A percentile compares a stretch with the other conserved stretches of the same genome.
phyloP scores from a whole-genome alignment of 129 eudicot genomes.

The Tanacetum coccineum region DNA sequence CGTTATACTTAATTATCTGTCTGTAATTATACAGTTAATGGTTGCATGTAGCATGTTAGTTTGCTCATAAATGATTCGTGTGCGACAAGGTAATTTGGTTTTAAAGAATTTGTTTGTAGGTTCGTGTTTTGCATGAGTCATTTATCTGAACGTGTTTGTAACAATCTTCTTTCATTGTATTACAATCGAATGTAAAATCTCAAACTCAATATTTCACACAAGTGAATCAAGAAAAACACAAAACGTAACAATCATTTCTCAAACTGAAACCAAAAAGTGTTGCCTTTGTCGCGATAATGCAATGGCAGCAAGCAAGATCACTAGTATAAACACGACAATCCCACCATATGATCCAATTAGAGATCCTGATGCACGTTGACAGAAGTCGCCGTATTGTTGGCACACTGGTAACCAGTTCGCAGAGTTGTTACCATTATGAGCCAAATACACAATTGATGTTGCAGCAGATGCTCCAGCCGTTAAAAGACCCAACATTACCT shows the following conservation, averaged over 20 bases:
- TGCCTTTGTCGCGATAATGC: conserved; percentile 38
- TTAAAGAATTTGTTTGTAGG: not conserved
- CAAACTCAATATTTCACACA: conserved; percentile 5
- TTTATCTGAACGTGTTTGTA: not conserved
- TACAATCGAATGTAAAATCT: conserved; percentile 2
- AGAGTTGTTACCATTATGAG: conserved; percentile 62
- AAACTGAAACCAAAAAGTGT: conserved; percentile 12
- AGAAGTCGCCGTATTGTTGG: conserved; percentile 48
- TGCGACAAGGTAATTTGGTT: not conserved
- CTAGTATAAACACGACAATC: conserved; percentile 38
- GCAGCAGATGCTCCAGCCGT: conserved; percentile 73
- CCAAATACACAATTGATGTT: conserved; percentile 71
- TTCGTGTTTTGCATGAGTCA: not conserved
- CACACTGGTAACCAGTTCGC: conserved; percentile 77
- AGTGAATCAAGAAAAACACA: conserved; percentile 8
- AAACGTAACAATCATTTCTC: not conserved
- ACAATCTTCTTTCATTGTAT: not conserved
- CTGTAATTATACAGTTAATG: conserved; percentile 16
- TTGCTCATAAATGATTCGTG: not conserved
- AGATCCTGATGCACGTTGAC: conserved; percentile 59
- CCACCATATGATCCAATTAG: conserved; percentile 68
- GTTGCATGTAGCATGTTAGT: not conserved
- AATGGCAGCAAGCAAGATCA: conserved; percentile 51
- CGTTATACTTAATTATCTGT: conserved; percentile 15
- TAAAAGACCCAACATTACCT: conserved; percentile 54